Base-by-base conservation (phyloP, 768 basidiomycete species). In the Mycena leptocephala region DNA sequence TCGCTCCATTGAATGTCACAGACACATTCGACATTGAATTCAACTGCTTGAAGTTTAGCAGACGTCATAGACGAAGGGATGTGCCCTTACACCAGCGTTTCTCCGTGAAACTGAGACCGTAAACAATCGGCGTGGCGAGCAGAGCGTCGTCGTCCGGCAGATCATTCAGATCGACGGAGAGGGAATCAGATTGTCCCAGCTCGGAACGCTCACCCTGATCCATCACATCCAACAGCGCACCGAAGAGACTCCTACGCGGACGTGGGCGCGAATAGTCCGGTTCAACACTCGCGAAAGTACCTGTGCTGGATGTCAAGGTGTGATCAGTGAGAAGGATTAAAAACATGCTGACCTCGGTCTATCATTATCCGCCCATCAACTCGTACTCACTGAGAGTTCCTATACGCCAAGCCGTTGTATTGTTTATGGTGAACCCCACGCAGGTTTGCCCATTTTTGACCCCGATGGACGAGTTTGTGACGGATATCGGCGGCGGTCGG, bases 1-100 rank as follows among this genome's bases (percentile, higher is more conserved):
- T 82, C 81, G 46, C 80, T 81, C 85, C 86, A 86, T 16, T 76
- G 33, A 33, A 86, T 78, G 22, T 78, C 62, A 2, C 56, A 39
- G 28, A 85, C 63, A 9, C 78, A 79, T 35, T 81, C 80, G 35
- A 71, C 53, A 75, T 41, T 35, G 62, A 76, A 63, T 33, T 39
- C 28, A 35, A 32, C 66, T 68, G 39, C 43, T 33, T 14, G 7
- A 30, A 28, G 46, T 5, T 33, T 20, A 65, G 18, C 28, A 11
- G n/a, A 41, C 30, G 24, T 33, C 5, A 51, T 26, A 30, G 5
- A 5, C 26, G 41, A 55, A 39, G 14, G 14, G 35, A 26, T 14
- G 13, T 28, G 16, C 22, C 9, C 53, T 68, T 35, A 68, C 66
- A 37, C 66, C 66, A 68, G 35, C 35, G 48, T 56, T 68, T 68